phyloP scores from a whole-genome alignment of 2,329 filamentous ascomycete species.

The Nemania sp. region DNA sequence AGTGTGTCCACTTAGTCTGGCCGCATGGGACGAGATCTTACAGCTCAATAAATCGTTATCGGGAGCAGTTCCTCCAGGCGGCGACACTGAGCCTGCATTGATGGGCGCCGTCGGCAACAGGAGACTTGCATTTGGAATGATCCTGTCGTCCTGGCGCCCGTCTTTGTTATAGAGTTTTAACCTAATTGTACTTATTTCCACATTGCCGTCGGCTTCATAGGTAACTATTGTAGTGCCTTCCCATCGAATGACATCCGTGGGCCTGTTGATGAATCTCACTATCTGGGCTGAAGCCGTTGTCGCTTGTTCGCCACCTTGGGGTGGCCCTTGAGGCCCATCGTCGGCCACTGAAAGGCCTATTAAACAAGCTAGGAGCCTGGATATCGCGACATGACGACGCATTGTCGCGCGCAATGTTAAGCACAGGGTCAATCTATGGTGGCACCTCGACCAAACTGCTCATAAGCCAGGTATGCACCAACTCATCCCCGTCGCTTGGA shows the following conservation, averaged over 20 bases:
- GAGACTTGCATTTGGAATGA: background rate
- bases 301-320: no score
- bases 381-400: conserved; percentile 36
- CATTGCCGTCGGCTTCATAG: background rate
- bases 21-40: background rate
- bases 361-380: conserved; percentile 34
- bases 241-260: no score
- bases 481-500: conserved; percentile 21
- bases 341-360: conserved; percentile 14
- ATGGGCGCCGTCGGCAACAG: background rate
- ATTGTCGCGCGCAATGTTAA: conserved; percentile 30
- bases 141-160: no score
- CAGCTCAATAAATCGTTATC: background rate
- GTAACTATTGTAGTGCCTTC: background rate
- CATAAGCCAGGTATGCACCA: conserved; percentile 24
- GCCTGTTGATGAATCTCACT: no score
- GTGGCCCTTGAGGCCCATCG: no score
- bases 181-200: background rate
- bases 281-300: background rate
- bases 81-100: no score
- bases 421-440: conserved; percentile 9
- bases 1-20: background rate
- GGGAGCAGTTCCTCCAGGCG: no score
- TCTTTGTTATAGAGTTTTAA: background rate
- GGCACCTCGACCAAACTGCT: conserved; percentile 28